Base-by-base conservation (phyloP, 2,329 filamentous ascomycete genomes). In the Sclerotinia borealis region DNA sequence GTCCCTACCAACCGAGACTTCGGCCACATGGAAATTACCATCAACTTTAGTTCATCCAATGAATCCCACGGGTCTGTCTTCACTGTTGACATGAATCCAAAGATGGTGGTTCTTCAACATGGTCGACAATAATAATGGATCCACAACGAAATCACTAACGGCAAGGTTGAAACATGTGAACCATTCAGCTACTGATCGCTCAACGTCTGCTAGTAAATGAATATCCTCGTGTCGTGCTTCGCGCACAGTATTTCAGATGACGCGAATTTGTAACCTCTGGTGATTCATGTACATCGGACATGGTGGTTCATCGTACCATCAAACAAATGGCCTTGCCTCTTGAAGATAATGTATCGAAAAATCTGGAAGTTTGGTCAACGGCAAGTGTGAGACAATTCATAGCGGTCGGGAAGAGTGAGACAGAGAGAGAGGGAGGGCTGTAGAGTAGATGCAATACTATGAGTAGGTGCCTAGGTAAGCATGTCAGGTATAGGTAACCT, bases 11-110 rank as follows among this genome's bases (percentile, higher is more conserved):
- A 74, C 72, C 9, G 71, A 73, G 34, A 74, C 56, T 63, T 73
- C 68, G n/a, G 68, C 67, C 34, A 73, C 67, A 52, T 74, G 70
- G 55, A 74, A 74, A 61, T 70, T 70, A 25, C 68, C 71, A 49
- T 70, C 69, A 9, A 73, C 36, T 39, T 66, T 65, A 41, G 71
- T 59, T 2, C 71, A 71, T 64, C 66, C 69, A 37, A 70, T 49
- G 41, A 74, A 74, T 8, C 71, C 72, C 13, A 74, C 69, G 1
- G 72, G 72, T 36, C 69, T 66, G 43, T 72, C 68, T 64, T 66
- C 67, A 34, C 64, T 55, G 55, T 72, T 65, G 34, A 67, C 68
- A 19, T 71, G 72, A 29, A 73, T 63, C 72, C 70, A 73, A 29
- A 74, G 71, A 50, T 73, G 68, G 13, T 69, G 66, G 27, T 66